A percentile compares a stretch with the other conserved stretches of the same genome.
These are phyloP conservation scores for Cystobasidium slooffiae DNA, from an alignment of 1,284 basidiomycete species.

Conservation along the genomic window DNA sequence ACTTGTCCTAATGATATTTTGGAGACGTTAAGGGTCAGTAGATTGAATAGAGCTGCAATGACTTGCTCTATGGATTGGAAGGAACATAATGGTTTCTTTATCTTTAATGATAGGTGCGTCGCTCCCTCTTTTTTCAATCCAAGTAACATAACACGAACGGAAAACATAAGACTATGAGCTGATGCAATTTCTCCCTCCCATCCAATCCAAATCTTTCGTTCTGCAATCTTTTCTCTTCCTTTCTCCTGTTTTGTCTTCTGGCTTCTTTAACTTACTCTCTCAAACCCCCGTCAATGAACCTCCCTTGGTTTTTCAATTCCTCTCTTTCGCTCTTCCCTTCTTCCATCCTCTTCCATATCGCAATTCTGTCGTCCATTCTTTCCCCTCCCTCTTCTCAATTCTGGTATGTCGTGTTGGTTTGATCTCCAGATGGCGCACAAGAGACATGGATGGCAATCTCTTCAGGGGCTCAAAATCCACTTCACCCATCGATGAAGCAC, in stretches of 20 bases:
- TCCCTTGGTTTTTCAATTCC: not conserved
- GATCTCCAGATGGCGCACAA: slow-evolving; percentile 72
- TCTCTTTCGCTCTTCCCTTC: not conserved
- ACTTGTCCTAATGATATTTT: slow-evolving; percentile 95
- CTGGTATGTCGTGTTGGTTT: not conserved
- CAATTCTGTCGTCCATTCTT: not conserved
- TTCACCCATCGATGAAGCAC: slow-evolving; percentile 83
- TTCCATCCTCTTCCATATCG: not conserved
- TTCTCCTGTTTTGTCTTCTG: slow-evolving; percentile 1
- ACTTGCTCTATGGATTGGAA: slow-evolving; percentile 99
- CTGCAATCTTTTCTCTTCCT: not conserved
- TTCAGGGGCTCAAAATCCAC: slow-evolving; percentile 93
- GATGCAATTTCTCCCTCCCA: not conserved
- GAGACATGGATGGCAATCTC: slow-evolving; percentile 92
- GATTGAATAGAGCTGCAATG: slow-evolving; percentile 88
- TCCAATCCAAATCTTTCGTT: slow-evolving; percentile 11
- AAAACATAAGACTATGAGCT: not conserved
- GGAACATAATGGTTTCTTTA: slow-evolving; percentile 92
- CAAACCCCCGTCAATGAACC: not conserved
- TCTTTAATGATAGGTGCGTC: slow-evolving; percentile 80
- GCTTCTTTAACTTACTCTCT: slow-evolving; percentile 60
- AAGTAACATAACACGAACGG: not conserved
- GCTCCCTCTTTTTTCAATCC: slow-evolving; percentile 60
- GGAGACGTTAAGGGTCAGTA: slow-evolving; percentile 86
- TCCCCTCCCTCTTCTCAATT: not conserved